Percentiles rank a stretch among this genome's conserved stretches.
These are phyloP conservation scores for Venturiaceae sp. DNA, from an alignment of 2,329 filamentous ascomycete species.

Conservation along the genomic window DNA sequence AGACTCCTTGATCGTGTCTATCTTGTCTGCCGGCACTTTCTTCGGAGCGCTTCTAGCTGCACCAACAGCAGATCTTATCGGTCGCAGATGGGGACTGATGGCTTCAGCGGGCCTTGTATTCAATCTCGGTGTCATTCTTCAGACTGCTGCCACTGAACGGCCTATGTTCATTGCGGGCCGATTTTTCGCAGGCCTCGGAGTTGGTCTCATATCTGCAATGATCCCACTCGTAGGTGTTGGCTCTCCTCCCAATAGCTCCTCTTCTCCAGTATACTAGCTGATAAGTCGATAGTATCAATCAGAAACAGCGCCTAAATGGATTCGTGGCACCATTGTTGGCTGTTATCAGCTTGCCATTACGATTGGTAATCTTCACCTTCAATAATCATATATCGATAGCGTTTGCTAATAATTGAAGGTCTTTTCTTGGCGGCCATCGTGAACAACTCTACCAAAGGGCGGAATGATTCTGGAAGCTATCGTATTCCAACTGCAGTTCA, in stretches of 20 bases:
- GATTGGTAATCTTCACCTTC: too few species aligned
- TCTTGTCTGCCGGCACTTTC: conserved; percentile 72
- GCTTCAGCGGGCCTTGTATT: conserved; percentile 22
- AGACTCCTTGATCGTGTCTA: conserved; percentile 67
- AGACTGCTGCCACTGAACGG: conserved; percentile 24
- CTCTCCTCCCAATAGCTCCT: too few species aligned
- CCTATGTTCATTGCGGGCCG: conserved; percentile 26
- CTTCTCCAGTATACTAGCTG: too few species aligned
- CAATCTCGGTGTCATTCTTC: conserved; percentile 28
- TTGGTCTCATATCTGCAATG: conserved; percentile 27
- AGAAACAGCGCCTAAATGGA: conserved; percentile 64
- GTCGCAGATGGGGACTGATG: conserved; percentile 54
- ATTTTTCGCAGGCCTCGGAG: conserved; percentile 21
- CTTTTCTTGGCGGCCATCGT: conserved; percentile 57
- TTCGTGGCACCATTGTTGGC: conserved; percentile 61
- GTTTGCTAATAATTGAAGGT: conserved; percentile 60
- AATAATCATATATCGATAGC: too few species aligned
- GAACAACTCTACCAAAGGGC: conserved; percentile 50
- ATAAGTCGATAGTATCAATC: conserved; percentile 67
- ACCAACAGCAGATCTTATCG: conserved; percentile 59
- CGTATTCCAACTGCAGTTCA: conserved; percentile 70
- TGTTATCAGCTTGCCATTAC: conserved; percentile 35
- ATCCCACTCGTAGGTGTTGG: too few species aligned
- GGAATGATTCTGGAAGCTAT: conserved; percentile 55
- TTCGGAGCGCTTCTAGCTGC: conserved; percentile 56